These are phyloP conservation scores for Solanum tacnaense DNA, from an alignment of 257 asterid genomes.

Conservation along the genomic window DNA sequence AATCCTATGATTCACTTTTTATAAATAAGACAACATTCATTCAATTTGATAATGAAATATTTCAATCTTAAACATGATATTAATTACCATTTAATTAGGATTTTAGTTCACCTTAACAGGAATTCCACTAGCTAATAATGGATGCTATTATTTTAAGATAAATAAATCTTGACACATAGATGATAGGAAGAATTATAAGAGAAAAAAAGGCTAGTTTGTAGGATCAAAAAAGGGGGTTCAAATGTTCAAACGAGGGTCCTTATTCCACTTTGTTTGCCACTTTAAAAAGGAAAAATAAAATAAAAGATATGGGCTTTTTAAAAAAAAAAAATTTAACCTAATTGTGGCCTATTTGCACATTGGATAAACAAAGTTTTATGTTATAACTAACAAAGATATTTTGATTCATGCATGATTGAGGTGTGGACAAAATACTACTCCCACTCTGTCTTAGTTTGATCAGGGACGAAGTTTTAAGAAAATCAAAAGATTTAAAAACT, in stretches of 20 bases:
- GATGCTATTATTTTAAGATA: neutral
- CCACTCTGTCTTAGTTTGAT: neutral
- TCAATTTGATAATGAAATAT: conserved; percentile 11
- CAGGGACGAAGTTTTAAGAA: no score
- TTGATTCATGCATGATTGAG: neutral
- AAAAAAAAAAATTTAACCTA: neutral
- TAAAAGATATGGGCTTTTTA: neutral
- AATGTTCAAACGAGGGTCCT: conserved; percentile 7
- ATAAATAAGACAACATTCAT: neutral
- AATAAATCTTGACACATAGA: neutral
- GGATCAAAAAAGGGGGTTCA: conserved; percentile 3
- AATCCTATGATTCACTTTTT: conserved; percentile 16
- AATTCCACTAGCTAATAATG: conserved; percentile 11
- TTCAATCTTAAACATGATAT: neutral
- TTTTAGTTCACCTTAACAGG: neutral
- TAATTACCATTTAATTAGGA: neutral
- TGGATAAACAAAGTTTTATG: neutral
- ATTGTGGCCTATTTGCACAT: neutral
- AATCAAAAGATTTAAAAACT: no score
- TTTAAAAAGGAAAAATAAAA: neutral
- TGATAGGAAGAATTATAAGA: conserved; percentile 4
- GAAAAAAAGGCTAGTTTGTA: neutral
- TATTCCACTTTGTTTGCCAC: conserved; percentile 13
- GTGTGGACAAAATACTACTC: neutral
- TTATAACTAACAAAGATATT: neutral